phyloP scores from a whole-genome alignment of 2,329 filamentous ascomycete genomes.

The Plectosphaerella sp. region DNA sequence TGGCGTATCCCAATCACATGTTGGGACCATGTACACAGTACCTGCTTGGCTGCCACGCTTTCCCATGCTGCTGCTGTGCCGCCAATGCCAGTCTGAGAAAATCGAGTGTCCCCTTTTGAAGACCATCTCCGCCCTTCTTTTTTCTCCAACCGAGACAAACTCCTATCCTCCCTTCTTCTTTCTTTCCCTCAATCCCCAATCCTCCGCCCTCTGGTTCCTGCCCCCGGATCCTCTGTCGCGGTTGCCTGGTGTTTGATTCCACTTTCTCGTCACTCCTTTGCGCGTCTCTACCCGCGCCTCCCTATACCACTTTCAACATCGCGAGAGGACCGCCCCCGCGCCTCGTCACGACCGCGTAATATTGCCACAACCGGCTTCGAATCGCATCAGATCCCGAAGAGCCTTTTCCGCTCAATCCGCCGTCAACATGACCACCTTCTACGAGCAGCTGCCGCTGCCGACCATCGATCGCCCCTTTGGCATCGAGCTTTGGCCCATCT shows the following conservation, averaged over 20 bases:
- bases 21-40: background rate
- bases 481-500: conserved; percentile 87
- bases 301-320: too few relatives aligned
- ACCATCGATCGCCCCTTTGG: conserved; percentile 91
- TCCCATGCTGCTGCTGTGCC: background rate
- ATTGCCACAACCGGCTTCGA: too few relatives aligned
- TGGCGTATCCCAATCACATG: background rate
- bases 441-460: conserved; percentile 60
- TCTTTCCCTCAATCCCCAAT: conserved; percentile 13
- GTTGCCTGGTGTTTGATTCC: conserved; percentile 23
- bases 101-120: conserved; percentile 13
- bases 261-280: conserved; percentile 37
- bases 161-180: conserved; percentile 4
- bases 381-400: background rate
- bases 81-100: conserved; percentile 8
- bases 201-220: conserved; percentile 13
- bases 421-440: conserved; percentile 37
- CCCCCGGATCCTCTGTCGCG: conserved; percentile 16
- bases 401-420: background rate
- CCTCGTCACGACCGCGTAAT: too few relatives aligned
- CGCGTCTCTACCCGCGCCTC: background rate
- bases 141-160: conserved; percentile 1
- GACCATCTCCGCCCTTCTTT: conserved; percentile 3
- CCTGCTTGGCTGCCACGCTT: background rate
- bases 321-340: too few relatives aligned